A percentile compares a stretch with the other conserved stretches of the same genome.
These are phyloP conservation scores for Epichloe bromicola DNA, from an alignment of 2,329 filamentous ascomycete genomes.

Conservation along the genomic window DNA sequence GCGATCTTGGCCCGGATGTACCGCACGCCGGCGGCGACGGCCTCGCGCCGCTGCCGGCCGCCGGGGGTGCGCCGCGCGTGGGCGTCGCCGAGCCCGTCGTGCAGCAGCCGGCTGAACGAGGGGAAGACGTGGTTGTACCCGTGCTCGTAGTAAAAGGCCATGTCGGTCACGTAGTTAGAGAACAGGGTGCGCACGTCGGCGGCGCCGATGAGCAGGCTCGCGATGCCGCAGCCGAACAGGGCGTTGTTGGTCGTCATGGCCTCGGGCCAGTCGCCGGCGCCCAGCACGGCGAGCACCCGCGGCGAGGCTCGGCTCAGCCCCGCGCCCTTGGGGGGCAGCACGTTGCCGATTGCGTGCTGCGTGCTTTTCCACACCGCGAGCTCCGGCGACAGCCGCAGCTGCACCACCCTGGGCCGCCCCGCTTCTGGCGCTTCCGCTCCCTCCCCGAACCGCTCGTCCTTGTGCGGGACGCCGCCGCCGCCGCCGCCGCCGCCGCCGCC, in stretches of 20 bases:
- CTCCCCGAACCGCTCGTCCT: not conserved
- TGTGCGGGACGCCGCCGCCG: not conserved
- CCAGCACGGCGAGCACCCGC: constrained; percentile 5
- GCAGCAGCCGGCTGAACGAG: constrained; percentile 7
- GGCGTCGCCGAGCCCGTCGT: constrained; percentile 7
- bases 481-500: constrained; percentile 3
- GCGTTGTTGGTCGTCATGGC: constrained; percentile 10
- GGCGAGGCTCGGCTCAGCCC: constrained; percentile 7
- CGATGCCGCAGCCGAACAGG: constrained; percentile 11
- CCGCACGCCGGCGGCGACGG: constrained; percentile 7
- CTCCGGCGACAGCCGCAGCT: constrained; percentile 8
- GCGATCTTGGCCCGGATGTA: constrained; percentile 11
- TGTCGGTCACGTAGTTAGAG: constrained; percentile 13
- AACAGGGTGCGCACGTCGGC: constrained; percentile 10
- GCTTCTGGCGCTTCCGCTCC: not conserved
- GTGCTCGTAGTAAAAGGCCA: constrained; percentile 13
- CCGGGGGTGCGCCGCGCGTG: constrained; percentile 8
- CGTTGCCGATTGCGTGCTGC: constrained; percentile 9
- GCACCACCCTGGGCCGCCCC: constrained; percentile 5
- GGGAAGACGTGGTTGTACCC: constrained; percentile 12
- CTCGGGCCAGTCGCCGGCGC: constrained; percentile 8
- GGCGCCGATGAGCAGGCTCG: constrained; percentile 9
- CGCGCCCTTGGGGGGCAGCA: constrained; percentile 10
- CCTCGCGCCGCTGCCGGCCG: constrained; percentile 8
- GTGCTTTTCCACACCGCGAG: constrained; percentile 9